phyloP scores from a whole-genome alignment of 2,329 filamentous ascomycete genomes.

The Cercospora berteroae region DNA sequence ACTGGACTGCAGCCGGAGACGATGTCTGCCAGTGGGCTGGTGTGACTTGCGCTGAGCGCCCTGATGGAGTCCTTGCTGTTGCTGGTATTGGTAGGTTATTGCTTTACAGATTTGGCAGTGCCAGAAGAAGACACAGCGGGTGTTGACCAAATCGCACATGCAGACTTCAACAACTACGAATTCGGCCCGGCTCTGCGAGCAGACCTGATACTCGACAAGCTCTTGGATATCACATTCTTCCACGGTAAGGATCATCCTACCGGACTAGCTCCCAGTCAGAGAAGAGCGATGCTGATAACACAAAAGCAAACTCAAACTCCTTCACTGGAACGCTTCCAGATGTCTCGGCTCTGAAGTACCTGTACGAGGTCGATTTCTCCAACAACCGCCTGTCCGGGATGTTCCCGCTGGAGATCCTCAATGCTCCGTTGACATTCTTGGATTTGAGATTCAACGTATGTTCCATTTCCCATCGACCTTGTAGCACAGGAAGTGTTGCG shows the following conservation, averaged over 20 bases:
- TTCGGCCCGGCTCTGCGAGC: conserved; percentile 10
- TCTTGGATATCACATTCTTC: conserved; percentile 15
- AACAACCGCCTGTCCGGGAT: conserved; percentile 13
- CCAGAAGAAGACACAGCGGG: background rate
- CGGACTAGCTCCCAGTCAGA: background rate
- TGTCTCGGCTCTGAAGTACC: conserved; percentile 11
- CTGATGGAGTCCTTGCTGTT: conserved; percentile 12
- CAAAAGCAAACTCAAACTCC: conserved; percentile 14
- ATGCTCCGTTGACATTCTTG: conserved; percentile 12
- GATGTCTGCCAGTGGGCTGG: conserved; percentile 15
- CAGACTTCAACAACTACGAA: conserved; percentile 10
- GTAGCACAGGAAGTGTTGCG: background rate
- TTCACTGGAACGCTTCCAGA: conserved; percentile 19
- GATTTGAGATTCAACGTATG: conserved; percentile 21
- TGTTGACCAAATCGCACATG: background rate
- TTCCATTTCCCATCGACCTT: background rate
- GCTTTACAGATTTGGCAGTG: background rate
- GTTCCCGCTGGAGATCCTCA: conserved; percentile 14
- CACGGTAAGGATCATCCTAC: conserved; percentile 5
- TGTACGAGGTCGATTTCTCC: conserved; percentile 20
- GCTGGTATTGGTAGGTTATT: conserved; percentile 6
- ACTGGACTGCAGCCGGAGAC: conserved; percentile 12
- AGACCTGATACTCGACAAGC: conserved; percentile 13
- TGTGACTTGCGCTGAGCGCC: conserved; percentile 6
- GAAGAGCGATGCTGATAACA: background rate